phyloP scores from a whole-genome alignment of 2,329 filamentous ascomycete genomes.

The Ilyonectria mors-panacis region DNA sequence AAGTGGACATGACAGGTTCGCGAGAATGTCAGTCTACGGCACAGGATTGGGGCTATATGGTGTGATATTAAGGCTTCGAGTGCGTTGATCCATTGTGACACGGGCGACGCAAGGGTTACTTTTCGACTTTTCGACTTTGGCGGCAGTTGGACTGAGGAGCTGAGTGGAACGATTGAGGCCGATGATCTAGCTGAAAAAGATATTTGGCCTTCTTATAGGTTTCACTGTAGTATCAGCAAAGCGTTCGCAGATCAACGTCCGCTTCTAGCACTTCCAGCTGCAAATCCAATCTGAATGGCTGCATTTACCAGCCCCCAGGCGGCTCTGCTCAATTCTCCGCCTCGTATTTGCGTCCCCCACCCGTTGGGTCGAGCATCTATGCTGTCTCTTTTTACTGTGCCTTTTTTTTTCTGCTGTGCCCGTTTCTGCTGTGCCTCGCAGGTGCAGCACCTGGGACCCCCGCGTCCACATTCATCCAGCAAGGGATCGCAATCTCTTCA shows the following conservation, averaged over 20 bases:
- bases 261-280: neutral
- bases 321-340: slow-evolving; percentile 7
- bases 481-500: slow-evolving; percentile 1
- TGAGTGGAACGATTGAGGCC: no score
- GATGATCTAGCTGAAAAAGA: no score
- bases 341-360: neutral
- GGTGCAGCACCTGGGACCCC: slow-evolving; percentile 7
- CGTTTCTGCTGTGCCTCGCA: slow-evolving; percentile 15
- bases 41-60: no score
- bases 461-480: slow-evolving; percentile 13
- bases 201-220: neutral
- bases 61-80: no score
- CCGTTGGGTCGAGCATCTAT: neutral
- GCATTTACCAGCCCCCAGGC: neutral
- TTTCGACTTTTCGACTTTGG: no score
- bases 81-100: no score
- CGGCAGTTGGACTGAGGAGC: no score
- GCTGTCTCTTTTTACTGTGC: neutral
- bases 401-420: neutral
- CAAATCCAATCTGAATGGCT: neutral
- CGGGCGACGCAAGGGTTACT: no score
- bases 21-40: no score
- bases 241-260: neutral
- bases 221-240: neutral
- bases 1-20: no score